A percentile compares a stretch with the other conserved stretches of the same genome.
Evolutionary conservation across 139 green algal genomes (phyloP).

Genomic region (Chlamydomonas urium): DNA sequence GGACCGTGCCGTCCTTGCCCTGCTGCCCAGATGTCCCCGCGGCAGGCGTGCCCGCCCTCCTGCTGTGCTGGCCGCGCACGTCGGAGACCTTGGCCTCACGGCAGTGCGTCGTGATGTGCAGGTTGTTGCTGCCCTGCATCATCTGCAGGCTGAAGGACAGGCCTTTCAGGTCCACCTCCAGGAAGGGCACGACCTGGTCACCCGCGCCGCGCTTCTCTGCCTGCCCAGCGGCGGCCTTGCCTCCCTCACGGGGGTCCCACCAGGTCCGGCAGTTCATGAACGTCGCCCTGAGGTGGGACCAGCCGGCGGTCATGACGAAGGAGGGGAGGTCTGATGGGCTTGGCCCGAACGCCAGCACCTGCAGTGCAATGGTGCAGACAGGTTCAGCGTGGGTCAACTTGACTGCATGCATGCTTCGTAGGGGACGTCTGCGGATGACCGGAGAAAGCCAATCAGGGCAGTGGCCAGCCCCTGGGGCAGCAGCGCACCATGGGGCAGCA

Average conservation of each 20-base stretch:
- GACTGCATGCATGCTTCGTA: no score
- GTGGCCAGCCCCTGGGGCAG: no score
- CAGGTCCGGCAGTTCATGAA: slow-evolving; percentile 21
- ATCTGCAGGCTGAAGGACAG: slow-evolving; percentile 24
- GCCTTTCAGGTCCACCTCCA: slow-evolving; percentile 14
- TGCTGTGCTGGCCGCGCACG: background rate
- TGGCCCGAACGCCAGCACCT: slow-evolving; percentile 16
- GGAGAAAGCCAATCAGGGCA: no score
- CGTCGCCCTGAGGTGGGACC: slow-evolving; percentile 14
- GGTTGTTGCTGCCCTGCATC: slow-evolving; percentile 6
- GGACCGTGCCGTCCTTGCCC: no score
- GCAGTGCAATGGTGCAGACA: no score
- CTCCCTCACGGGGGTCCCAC: slow-evolving; percentile 18
- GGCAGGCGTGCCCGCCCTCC: no score
- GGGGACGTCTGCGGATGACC: no score
- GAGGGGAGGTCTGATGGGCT: slow-evolving; percentile 9
- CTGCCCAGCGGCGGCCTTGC: background rate
- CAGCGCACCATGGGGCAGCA: no score
- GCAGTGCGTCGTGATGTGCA: slow-evolving; percentile 27
- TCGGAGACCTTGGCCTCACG: slow-evolving; percentile 18
- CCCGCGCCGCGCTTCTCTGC: background rate
- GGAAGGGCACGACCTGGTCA: slow-evolving; percentile 2
- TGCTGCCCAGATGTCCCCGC: no score
- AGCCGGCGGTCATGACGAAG: slow-evolving; percentile 34
- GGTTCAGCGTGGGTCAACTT: no score